Base-by-base conservation (phyloP, 495 filamentous ascomycete species). In the Xeromyces bisporus region DNA sequence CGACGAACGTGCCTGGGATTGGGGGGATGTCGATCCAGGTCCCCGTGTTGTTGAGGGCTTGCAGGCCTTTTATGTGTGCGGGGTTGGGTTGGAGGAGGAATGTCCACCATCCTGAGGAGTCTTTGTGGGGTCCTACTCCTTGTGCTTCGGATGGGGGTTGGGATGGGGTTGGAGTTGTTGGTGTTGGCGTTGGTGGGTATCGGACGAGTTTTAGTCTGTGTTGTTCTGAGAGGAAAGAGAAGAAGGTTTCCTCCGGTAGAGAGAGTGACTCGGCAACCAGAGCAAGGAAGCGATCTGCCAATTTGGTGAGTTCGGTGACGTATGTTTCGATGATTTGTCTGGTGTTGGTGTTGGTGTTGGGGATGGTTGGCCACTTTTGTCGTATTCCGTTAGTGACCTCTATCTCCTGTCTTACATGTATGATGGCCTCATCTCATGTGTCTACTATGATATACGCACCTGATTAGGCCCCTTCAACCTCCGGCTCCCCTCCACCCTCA, bases 61-160 rank as follows among this genome's bases (percentile, higher is more conserved):
- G 55, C 8, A 72, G 47, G 0, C 64, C 66, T 29, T 54, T 46
- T 2, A 61, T 49, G 8, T 59, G 37, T 18, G 53, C 50, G 6
- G 44, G 47, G 6, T 56, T 55, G n/a, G 62, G 57, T 40, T 71
- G 67, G 1, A 64, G 55, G 5, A 69, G 46, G 31, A 71, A 67
- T 0, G 66, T 70, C 43, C 64, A 62, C 65, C 62, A 72, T 7
- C 64, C 64, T 3, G 63, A 64, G 1, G 64, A 67, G 34, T 71
- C 65, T 36, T 68, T 71, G 42, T 69, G 66, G 2, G 67, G 60
- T 1, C 67, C 66, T 6, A 69, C 63, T 0, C 64, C 66, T 47
- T 66, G 64, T 6, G 29, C 34, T n/a, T n/a, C n/a, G n/a, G n/a
- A n/a, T n/a, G n/a, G n/a, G n/a, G n/a, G n/a, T n/a, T n/a, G n/a